Evolutionary conservation across 345 rosid species (phyloP).

Genomic region (Gossypium bickii): DNA sequence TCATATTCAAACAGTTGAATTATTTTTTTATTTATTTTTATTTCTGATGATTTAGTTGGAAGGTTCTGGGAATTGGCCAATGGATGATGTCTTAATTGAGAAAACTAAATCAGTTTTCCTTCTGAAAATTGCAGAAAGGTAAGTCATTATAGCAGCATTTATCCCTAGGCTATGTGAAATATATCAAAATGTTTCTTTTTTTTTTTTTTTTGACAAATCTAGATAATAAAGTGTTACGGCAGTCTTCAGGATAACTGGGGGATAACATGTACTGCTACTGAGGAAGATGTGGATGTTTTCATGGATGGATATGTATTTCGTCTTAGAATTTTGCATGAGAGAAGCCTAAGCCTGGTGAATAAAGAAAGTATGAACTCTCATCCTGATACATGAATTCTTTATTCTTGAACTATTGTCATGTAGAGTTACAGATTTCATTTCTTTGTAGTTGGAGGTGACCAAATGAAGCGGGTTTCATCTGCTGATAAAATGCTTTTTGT

Average conservation of each 20-base stretch:
- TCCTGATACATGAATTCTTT: slow-evolving; percentile 19
- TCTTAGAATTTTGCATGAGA: slow-evolving; percentile 79
- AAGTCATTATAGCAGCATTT: slow-evolving; percentile 19
- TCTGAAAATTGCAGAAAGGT: slow-evolving; percentile 89
- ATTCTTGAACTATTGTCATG: slow-evolving; percentile 14
- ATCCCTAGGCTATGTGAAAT: slow-evolving; percentile 4
- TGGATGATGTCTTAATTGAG: slow-evolving; percentile 78
- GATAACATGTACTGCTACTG: slow-evolving; percentile 62
- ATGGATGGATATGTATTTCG: slow-evolving; percentile 81
- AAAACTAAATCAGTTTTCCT: slow-evolving; percentile 90
- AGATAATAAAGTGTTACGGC: slow-evolving; percentile 29
- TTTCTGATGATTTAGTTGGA: slow-evolving; percentile 57
- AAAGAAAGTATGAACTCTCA: slow-evolving; percentile 58
- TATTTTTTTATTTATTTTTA: not conserved
- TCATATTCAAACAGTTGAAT: slow-evolving; percentile 12
- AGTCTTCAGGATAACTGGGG: slow-evolving; percentile 70
- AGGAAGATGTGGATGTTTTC: slow-evolving; percentile 70
- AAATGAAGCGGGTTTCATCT: slow-evolving; percentile 49
- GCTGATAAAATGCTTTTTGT: slow-evolving; percentile 67
- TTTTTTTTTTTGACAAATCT: not conserved
- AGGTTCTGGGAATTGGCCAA: slow-evolving; percentile 98
- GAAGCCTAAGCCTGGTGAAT: slow-evolving; percentile 74
- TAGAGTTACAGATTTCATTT: slow-evolving; percentile 17
- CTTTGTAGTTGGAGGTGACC: slow-evolving; percentile 50
- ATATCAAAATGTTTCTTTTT: not conserved